Conservation (phyloP, 2,329 filamentous ascomycete species). For the Zopfia rhizophila region DNA sequence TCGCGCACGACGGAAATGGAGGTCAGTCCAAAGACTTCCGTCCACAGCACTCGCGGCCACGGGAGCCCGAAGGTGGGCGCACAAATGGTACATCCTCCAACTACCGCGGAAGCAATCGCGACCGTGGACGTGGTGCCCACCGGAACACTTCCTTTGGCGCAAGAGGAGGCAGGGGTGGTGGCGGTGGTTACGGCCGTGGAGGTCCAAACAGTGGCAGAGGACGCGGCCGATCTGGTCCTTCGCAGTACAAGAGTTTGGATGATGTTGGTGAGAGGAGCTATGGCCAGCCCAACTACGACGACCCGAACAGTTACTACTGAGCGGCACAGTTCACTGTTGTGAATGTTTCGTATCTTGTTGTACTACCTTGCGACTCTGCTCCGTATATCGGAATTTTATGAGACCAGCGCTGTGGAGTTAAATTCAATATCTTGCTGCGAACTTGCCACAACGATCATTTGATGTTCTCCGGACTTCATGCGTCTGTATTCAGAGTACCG, state of each 20-base stretch:
- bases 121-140: constrained; percentile 42
- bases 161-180: constrained; percentile 53
- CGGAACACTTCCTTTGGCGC: constrained; percentile 42
- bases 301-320: constrained; percentile 47
- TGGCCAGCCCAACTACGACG: constrained; percentile 40
- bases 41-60: constrained; percentile 35
- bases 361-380: no score
- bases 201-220: constrained; percentile 40
- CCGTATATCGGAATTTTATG: no score
- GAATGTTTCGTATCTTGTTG: no score
- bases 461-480: no score
- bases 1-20: constrained; percentile 60
- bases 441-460: no score
- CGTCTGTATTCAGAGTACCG: no score
- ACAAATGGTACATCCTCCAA: constrained; percentile 21
- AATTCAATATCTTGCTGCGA: no score
- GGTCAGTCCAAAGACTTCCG: constrained; percentile 35
- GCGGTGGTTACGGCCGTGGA: constrained; percentile 46
- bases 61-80: constrained; percentile 38
- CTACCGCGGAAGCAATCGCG: constrained; percentile 47
- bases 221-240: constrained; percentile 33
- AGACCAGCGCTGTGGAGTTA: no score
- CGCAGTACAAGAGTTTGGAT: constrained; percentile 56
- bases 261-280: constrained; percentile 48
- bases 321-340: not conserved